Evolutionary conservation across 2,329 filamentous ascomycete genomes (phyloP), one percentile per base, ranked within the genome.

Genomic region (Ophiosphaerella narmari): DNA sequence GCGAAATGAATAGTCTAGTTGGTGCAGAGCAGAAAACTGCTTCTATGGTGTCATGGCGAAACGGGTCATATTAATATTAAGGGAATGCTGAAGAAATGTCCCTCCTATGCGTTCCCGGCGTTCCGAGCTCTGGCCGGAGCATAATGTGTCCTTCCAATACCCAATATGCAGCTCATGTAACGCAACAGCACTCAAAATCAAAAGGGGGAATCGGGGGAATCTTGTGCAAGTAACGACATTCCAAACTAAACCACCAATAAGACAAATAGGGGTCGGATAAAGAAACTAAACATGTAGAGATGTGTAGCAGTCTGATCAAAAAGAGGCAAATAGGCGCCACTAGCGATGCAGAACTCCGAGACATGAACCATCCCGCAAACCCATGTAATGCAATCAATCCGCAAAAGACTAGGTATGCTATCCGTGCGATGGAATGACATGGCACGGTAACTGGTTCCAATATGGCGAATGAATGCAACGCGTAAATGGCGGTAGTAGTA

Each of bases 321-420:
- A 43, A 46, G 52, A 52, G 56, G 56, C 53, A 50, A 24, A 47
- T 16, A 32, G 48, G 39, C 54, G 54, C 53, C 59, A 55, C 51
- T 58, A 39, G 39, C 46, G 52, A 67, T 67, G 64, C 64, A 59
- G 52, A 55, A 54, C 43, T 43, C 43, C 39, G 49, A 40, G 45
- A 41, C 35, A 52, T 48, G 47, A 35, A 59, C 50, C 47, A 45
- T 54, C 60, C 57, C 53, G 58, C 54, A 60, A 60, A 55, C 56
- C 62, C 55, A 67, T 67, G 66, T 64, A 65, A 65, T 65, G 61
- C 59, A 55, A 54, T 55, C 57, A 59, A 62, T 52, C 54, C 43
- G 42, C 48, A 51, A 57, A 56, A 41, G 50, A 57, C 50, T 33
- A 21, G 18, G 18, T 21, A 42, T 41, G 48, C 48, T 50, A 59